Conservation (phyloP, 2,329 filamentous ascomycete genomes). For the Fusarium sp. region DNA sequence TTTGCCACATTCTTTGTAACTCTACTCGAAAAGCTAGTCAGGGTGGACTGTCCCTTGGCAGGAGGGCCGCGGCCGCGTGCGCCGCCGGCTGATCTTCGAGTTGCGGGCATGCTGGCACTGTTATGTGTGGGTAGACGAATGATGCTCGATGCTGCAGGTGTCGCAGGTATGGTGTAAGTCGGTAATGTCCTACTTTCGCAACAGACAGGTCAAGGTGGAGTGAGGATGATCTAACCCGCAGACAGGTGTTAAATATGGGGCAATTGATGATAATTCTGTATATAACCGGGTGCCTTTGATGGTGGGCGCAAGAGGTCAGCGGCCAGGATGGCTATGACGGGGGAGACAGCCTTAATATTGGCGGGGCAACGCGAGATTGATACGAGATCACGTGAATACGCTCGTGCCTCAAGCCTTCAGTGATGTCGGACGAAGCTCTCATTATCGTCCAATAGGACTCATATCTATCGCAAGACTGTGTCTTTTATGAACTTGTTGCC, state of each 20-base stretch:
- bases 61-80: conserved; percentile 51
- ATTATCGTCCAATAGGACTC: background rate
- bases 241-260: background rate
- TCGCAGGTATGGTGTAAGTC: background rate
- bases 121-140: conserved; percentile 1
- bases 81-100: conserved; percentile 60
- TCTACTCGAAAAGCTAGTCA: conserved; percentile 67
- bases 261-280: conserved; percentile 13
- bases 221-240: background rate
- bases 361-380: conserved; percentile 66
- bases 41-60: conserved; percentile 63
- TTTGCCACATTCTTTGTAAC: conserved; percentile 66
- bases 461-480: background rate
- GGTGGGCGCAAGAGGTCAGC: conserved; percentile 20
- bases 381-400: conserved; percentile 61
- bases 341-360: conserved; percentile 50
- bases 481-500: background rate
- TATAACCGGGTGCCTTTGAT: conserved; percentile 2
- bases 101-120: conserved; percentile 58
- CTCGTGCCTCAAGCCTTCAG: background rate
- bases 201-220: background rate
- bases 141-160: conserved; percentile 3
- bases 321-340: conserved; percentile 38
- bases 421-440: background rate
- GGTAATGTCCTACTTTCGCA: background rate